A percentile compares a stretch with the other conserved stretches of the same genome.
phyloP scores from a whole-genome alignment of 345 rosid species.

The Passiflora organensis region DNA sequence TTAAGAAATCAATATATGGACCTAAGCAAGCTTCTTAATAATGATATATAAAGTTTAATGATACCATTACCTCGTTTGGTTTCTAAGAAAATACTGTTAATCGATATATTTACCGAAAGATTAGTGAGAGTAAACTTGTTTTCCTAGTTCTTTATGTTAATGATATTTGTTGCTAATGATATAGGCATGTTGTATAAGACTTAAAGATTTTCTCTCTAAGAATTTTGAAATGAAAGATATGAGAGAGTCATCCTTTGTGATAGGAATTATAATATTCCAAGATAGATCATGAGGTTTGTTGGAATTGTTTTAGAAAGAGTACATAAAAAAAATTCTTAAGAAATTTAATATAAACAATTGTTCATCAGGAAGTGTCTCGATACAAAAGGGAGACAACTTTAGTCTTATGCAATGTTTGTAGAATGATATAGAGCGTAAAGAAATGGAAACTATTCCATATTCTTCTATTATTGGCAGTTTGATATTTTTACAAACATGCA shows the following conservation, averaged over 20 bases:
- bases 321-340: not conserved
- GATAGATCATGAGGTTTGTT: not conserved
- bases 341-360: not conserved
- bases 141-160: not conserved
- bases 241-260: not conserved
- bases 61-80: not conserved
- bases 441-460: not conserved
- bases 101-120: not conserved
- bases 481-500: not conserved
- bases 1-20: not conserved
- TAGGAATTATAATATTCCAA: not conserved
- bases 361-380: not conserved
- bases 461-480: not conserved
- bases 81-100: not conserved
- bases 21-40: not conserved
- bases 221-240: no score
- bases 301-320: not conserved
- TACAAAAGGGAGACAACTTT: not conserved
- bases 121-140: not conserved
- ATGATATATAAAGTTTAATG: not conserved
- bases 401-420: not conserved
- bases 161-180: not conserved
- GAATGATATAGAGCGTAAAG: not conserved
- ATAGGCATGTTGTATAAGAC: not conserved
- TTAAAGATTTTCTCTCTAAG: not conserved